Percentiles rank a stretch among this genome's conserved stretches.
Evolutionary conservation across 2,329 filamentous ascomycete genomes (phyloP).

Genomic region (Xylaria hypoxylon): DNA sequence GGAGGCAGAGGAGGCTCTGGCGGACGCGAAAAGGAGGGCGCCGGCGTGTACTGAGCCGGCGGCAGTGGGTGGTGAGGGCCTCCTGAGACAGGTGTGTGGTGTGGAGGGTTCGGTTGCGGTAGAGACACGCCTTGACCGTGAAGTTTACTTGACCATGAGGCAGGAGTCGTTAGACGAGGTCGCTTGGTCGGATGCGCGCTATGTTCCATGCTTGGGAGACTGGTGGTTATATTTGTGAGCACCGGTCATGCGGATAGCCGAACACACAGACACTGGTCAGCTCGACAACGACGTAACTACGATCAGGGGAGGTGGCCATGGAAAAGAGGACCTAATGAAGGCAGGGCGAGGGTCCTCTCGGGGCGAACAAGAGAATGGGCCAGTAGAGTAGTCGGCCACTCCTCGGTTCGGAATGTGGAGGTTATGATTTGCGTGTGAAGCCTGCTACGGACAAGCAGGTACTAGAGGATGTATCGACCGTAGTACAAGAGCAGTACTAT

Average conservation of each 20-base stretch:
- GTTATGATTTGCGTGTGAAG: slow-evolving; percentile 34
- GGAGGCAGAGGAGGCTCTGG: slow-evolving; percentile 54
- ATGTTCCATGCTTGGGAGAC: slow-evolving; percentile 67
- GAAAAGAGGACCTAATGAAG: slow-evolving; percentile 51
- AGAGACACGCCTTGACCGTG: slow-evolving; percentile 57
- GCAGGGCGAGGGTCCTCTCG: slow-evolving; percentile 43
- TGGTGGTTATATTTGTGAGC: slow-evolving; percentile 54
- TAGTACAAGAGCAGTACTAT: slow-evolving; percentile 7
- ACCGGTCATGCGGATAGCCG: slow-evolving; percentile 51
- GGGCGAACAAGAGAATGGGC: slow-evolving; percentile 17
- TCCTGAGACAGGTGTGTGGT: slow-evolving; percentile 49
- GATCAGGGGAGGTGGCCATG: slow-evolving; percentile 53
- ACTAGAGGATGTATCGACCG: slow-evolving; percentile 18
- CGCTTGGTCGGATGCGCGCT: slow-evolving; percentile 70
- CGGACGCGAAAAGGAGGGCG: slow-evolving; percentile 54
- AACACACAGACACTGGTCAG: slow-evolving; percentile 51
- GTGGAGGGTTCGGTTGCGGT: slow-evolving; percentile 57
- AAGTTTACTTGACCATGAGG: slow-evolving; percentile 60
- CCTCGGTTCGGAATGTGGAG: slow-evolving; percentile 31
- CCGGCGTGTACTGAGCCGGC: slow-evolving; percentile 52
- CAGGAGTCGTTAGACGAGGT: slow-evolving; percentile 63
- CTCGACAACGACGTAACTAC: slow-evolving; percentile 47
- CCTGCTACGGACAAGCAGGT: slow-evolving; percentile 25
- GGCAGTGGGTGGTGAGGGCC: slow-evolving; percentile 55
- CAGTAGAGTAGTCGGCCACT: slow-evolving; percentile 22